Conservation (phyloP, 1,284 basidiomycete species). For the Cutaneotrichosporon sp. region DNA sequence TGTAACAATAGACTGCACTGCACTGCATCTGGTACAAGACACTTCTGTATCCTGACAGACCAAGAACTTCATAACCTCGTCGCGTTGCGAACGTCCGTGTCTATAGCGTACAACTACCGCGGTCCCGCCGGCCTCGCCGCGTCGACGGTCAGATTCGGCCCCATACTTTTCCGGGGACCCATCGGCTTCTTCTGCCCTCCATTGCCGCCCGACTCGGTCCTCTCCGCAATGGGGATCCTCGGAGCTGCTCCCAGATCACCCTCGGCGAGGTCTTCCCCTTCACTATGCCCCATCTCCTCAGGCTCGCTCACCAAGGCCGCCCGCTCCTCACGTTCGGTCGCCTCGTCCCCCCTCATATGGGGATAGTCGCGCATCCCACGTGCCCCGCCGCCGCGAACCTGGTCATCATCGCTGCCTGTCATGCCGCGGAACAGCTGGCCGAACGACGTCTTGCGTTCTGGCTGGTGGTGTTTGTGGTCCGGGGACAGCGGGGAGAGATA, state of each 20-base stretch:
- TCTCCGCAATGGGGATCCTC: too few species aligned
- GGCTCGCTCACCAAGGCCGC: conserved; percentile 23
- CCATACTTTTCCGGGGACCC: neutral
- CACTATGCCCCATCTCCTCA: neutral
- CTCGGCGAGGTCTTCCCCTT: neutral
- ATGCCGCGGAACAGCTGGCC: conserved; percentile 1
- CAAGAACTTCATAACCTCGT: neutral
- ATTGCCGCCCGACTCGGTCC: too few species aligned
- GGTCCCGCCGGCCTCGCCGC: neutral
- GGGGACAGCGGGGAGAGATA: neutral
- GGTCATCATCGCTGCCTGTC: neutral
- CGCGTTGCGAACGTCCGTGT: neutral
- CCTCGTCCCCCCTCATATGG: conserved; percentile 22
- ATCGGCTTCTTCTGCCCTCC: neutral
- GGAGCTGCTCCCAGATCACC: neutral
- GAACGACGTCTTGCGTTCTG: conserved; percentile 7
- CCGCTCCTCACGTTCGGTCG: conserved; percentile 33
- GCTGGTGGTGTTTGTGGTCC: neutral
- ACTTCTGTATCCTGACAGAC: neutral
- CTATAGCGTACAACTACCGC: conserved; percentile 5
- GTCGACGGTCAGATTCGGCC: neutral
- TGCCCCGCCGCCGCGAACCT: conserved; percentile 24
- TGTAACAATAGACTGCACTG: neutral
- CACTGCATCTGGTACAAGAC: too few species aligned
- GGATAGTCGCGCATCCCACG: conserved; percentile 36